Conservation (phyloP, 176 grass and related monocot genomes). For the Carex kokanica region DNA sequence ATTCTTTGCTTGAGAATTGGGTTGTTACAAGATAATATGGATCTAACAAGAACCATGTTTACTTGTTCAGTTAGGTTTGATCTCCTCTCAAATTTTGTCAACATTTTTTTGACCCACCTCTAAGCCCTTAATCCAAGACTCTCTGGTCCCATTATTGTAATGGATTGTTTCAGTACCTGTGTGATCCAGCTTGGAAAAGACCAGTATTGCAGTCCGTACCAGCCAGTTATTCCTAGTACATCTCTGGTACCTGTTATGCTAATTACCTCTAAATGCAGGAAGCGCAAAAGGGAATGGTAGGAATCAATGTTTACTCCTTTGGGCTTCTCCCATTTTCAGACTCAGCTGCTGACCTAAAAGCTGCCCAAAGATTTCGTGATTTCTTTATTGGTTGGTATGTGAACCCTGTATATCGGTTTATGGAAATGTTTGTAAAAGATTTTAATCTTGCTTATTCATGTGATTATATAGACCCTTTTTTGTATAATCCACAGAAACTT, state of each 20-base stretch:
- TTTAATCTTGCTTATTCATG: background rate
- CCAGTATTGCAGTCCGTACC: background rate
- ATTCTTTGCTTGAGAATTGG: background rate
- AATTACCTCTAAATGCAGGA: conserved; percentile 21
- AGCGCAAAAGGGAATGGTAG: conserved; percentile 48
- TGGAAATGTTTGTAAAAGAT: background rate
- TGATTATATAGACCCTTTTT: too few relatives aligned
- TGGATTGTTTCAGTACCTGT: background rate
- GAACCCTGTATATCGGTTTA: background rate
- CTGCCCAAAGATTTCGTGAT: conserved; percentile 31
- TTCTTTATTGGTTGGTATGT: conserved; percentile 37
- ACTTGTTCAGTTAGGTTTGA: background rate
- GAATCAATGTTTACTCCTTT: conserved; percentile 45
- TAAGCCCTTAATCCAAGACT: background rate
- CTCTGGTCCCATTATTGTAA: background rate
- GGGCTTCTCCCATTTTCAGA: conserved; percentile 43
- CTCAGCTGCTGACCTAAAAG: conserved; percentile 39
- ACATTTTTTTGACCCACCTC: background rate
- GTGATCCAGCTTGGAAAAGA: background rate
- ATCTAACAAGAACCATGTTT: background rate
- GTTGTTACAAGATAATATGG: background rate
- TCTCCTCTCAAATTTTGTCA: background rate
- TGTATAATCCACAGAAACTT: background rate
- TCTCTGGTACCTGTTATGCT: background rate
- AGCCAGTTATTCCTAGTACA: background rate